A percentile compares a stretch with the other conserved stretches of the same genome.
These are phyloP conservation scores for Wickerhamomyces bisporus DNA, from an alignment of 805 yeast species.

Conservation along the genomic window DNA sequence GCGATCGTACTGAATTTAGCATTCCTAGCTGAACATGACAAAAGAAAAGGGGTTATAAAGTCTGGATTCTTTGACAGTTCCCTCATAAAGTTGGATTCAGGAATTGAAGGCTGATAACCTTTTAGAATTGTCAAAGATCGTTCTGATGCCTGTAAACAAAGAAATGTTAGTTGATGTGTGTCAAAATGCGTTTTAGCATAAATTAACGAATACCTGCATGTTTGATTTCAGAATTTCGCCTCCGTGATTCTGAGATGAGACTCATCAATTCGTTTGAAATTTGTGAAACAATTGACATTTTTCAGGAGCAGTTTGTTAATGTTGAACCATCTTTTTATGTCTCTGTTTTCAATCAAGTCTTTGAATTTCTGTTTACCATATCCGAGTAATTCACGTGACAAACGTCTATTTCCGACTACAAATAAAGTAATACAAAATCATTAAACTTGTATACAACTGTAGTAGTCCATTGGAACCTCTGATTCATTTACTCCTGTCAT, in stretches of 20 bases:
- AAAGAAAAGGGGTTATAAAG: slow-evolving; percentile 62
- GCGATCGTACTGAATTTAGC: slow-evolving; percentile 69
- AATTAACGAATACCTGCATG: slow-evolving; percentile 32
- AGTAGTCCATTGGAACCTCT: too few species aligned
- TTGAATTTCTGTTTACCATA: too few species aligned
- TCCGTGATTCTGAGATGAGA: slow-evolving; percentile 63
- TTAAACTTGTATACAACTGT: too few species aligned
- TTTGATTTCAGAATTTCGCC: slow-evolving; percentile 66
- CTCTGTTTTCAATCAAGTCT: too few species aligned
- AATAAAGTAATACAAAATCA: too few species aligned
- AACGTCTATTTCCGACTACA: too few species aligned
- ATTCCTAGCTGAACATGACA: slow-evolving; percentile 70
- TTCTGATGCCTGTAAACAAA: slow-evolving; percentile 34
- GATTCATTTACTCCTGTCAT: too few species aligned
- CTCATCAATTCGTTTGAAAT: slow-evolving; percentile 53
- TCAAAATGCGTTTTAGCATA: too few species aligned
- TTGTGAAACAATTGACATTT: slow-evolving; percentile 42
- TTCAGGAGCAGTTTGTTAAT: neutral
- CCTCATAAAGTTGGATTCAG: slow-evolving; percentile 25
- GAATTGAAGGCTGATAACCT: slow-evolving; percentile 25
- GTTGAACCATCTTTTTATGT: neutral
- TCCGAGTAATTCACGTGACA: too few species aligned
- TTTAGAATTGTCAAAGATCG: slow-evolving; percentile 44
- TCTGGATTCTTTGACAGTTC: slow-evolving; percentile 42
- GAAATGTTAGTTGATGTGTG: slow-evolving; percentile 3